These are phyloP conservation scores for Cicer yamashitae DNA, from an alignment of 306 rosid genomes.

Conservation along the genomic window DNA sequence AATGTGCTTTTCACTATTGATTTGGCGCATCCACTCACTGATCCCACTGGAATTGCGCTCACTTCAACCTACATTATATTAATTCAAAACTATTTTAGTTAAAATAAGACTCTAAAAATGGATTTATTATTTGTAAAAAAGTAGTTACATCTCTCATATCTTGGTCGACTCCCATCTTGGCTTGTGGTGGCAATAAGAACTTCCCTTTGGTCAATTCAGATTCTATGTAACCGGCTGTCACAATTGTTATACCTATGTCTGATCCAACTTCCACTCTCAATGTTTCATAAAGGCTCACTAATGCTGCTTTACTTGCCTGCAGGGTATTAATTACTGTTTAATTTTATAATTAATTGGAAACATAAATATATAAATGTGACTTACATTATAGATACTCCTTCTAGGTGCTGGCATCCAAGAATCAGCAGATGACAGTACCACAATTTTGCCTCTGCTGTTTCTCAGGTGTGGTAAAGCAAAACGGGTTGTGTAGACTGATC, in stretches of 20 bases:
- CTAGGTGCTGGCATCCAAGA: conserved; percentile 72
- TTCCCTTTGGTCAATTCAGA: conserved; percentile 70
- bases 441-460: conserved; percentile 64
- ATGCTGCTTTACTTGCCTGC: conserved; percentile 79
- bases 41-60: conserved; percentile 44
- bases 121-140: background rate
- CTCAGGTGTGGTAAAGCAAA: conserved; percentile 62
- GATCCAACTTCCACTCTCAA: conserved; percentile 64
- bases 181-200: conserved; percentile 41
- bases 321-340: background rate
- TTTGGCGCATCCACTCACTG: conserved; percentile 41
- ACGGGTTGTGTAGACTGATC: conserved; percentile 62
- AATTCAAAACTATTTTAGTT: too few relatives aligned
- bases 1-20: conserved; percentile 38
- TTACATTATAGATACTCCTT: conserved; percentile 60
- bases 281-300: conserved; percentile 59
- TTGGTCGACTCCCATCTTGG: conserved; percentile 50
- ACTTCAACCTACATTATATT: conserved; percentile 16
- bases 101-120: background rate
- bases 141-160: conserved; percentile 64
- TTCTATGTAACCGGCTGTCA: conserved; percentile 64
- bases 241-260: conserved; percentile 63
- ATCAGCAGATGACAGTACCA: conserved; percentile 63
- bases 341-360: too few relatives aligned
- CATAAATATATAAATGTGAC: background rate